Conservation (phyloP, 495 filamentous ascomycete species). For the Penicillium ochrochloron region DNA sequence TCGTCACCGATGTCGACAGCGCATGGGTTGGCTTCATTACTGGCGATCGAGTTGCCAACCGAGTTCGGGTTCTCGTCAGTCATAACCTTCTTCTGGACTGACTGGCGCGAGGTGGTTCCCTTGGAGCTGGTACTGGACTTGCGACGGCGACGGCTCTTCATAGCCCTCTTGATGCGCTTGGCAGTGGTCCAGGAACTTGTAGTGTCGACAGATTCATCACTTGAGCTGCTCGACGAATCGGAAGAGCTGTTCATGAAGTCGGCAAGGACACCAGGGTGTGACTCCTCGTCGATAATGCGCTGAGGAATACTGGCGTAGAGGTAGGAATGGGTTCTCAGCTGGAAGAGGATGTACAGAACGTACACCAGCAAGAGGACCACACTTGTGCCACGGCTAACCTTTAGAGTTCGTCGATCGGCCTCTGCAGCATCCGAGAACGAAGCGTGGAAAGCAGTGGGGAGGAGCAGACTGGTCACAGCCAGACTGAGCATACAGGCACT, state of each 20-base stretch:
- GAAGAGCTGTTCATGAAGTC: conserved; percentile 76
- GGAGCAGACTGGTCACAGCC: conserved; percentile 81
- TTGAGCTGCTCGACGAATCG: conserved; percentile 63
- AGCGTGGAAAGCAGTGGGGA: conserved; percentile 92
- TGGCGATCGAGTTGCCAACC: conserved; percentile 35
- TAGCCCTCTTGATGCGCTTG: conserved; percentile 72
- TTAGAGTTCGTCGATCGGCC: conserved; percentile 72
- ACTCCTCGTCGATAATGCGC: conserved; percentile 85
- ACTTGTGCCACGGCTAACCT: conserved; percentile 88
- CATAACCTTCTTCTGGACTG: conserved; percentile 32
- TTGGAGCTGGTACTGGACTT: conserved; percentile 76
- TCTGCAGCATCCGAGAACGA: conserved; percentile 66
- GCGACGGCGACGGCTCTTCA: conserved; percentile 68
- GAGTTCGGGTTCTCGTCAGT: conserved; percentile 34
- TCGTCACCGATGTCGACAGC: conserved; percentile 45
- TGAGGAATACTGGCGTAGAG: conserved; percentile 91
- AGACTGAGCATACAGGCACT: conserved; percentile 89
- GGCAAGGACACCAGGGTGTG: conserved; percentile 80
- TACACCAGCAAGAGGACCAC: conserved; percentile 88
- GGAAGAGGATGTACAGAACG: conserved; percentile 83
- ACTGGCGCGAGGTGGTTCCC: conserved; percentile 53
- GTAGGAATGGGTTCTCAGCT: conserved; percentile 89
- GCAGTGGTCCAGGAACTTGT: conserved; percentile 74
- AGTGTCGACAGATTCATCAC: conserved; percentile 66
- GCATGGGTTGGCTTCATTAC: conserved; percentile 42